These are phyloP conservation scores for Marchantia polymorpha DNA, from an alignment of 225 moss, liverwort and hornwort species.

Conservation along the genomic window DNA sequence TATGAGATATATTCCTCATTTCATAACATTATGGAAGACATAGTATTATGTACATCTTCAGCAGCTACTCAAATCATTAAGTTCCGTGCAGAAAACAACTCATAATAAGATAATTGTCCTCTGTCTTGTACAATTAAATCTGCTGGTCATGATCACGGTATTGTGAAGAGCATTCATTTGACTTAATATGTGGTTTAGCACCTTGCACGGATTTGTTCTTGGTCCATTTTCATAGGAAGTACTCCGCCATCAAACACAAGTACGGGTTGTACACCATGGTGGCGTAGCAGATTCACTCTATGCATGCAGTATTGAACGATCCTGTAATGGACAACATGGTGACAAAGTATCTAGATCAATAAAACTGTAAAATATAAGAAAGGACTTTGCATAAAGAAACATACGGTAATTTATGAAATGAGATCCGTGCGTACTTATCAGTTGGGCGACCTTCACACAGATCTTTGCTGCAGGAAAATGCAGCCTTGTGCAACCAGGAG, in stretches of 20 bases:
- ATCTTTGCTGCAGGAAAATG: constrained; percentile 79
- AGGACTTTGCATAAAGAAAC: neutral
- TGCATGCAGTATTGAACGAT: constrained; percentile 86
- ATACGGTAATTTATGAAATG: neutral
- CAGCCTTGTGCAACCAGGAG: constrained; percentile 95
- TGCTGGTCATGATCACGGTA: neutral
- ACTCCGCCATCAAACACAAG: constrained; percentile 91
- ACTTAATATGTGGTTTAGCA: constrained; percentile 9
- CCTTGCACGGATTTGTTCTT: constrained; percentile 91
- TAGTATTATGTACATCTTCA: neutral
- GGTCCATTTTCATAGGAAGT: constrained; percentile 89
- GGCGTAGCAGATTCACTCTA: constrained; percentile 81
- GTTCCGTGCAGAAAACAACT: neutral
- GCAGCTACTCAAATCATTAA: neutral
- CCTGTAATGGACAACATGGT: constrained; percentile 31
- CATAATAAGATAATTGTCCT: neutral
- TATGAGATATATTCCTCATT: neutral
- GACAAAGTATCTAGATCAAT: neutral
- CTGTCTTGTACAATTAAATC: neutral
- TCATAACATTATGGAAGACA: neutral
- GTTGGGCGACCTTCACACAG: constrained; percentile 73
- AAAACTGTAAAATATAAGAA: too few species aligned
- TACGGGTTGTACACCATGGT: constrained; percentile 76
- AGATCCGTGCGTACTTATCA: constrained; percentile 50
- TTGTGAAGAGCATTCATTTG: neutral